These are phyloP conservation scores for Chlamydomonas asymmetrica DNA, from an alignment of 139 green algal genomes.

Conservation along the genomic window DNA sequence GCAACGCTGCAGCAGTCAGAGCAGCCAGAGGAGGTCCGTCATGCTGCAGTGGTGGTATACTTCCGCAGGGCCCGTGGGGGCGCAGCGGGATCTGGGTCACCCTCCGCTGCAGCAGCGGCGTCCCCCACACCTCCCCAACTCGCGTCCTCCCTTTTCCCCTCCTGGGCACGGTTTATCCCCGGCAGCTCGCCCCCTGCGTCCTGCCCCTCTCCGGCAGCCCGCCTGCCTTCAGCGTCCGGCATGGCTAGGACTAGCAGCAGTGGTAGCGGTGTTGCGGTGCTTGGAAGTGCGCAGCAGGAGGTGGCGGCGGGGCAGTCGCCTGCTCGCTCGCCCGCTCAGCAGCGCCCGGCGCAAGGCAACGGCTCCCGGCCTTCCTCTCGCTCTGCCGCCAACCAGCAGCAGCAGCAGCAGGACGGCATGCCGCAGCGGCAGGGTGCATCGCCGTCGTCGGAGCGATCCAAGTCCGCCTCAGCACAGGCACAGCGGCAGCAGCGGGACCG, in stretches of 20 bases:
- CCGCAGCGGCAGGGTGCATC: not conserved
- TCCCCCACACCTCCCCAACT: no score
- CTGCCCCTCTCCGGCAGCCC: not conserved
- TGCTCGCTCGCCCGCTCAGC: no score
- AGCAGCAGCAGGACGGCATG: constrained; percentile 6
- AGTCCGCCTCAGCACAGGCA: not conserved
- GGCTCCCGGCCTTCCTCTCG: no score
- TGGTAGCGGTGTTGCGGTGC: constrained; percentile 3
- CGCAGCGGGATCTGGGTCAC: not conserved
- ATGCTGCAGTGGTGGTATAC: not conserved
- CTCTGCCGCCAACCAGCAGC: no score
- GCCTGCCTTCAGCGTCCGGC: not conserved
- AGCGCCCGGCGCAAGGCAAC: no score
- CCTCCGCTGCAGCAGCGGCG: not conserved
- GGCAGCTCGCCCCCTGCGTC: not conserved
- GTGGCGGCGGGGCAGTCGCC: not conserved
- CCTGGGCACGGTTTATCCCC: not conserved
- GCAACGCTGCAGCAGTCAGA: not conserved
- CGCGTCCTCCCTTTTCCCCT: no score
- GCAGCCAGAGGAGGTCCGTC: not conserved
- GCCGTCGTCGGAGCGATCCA: not conserved
- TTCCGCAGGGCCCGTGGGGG: not conserved
- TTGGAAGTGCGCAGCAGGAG: not conserved
- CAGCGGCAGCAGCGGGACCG: not conserved
- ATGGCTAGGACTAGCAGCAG: constrained; percentile 2